Base-by-base conservation (phyloP, 108 stramenopile genomes). In the Thalassiosira profunda region DNA sequence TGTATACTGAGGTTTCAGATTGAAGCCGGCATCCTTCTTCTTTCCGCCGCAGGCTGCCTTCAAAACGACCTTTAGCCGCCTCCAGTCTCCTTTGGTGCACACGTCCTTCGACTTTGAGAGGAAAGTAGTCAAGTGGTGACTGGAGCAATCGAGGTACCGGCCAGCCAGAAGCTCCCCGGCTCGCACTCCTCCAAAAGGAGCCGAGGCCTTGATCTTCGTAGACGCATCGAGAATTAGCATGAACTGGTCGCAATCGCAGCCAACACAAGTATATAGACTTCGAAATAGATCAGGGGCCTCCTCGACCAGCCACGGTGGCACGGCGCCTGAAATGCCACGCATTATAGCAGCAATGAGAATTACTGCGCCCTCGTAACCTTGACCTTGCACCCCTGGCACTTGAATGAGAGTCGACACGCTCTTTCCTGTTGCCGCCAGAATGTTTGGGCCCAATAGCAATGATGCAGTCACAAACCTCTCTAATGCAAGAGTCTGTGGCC, bases 251-350 rank as follows among this genome's bases (percentile, higher is more conserved):
- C 47, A 25, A 34, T 90, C 60, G 23, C 58, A 47, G 9, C 76
- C 80, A 42, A 80, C 37, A 2, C 82, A 83, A 36, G 46, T 41
- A 58, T 54, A 89, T 33, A 94, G 47, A 10, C 85, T 66, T 4
- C 66, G 58, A 23, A 80, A 91, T 12, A 89, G 18, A 0, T 25
- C 34, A 12, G 90, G 93, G 20, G 87, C 61, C 43, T 64, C 68
- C 58, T 94, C 93, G 14, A 94, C 86, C 20, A 76, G 85, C 93
- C 93, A 94, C 12, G 93, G 93, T 8, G 93, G 90, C 1, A 91
- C 56, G 8, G 76, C 77, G 12, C 93, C 93, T 42, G 89, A 85
- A 14, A 76, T 75, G 3, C 81, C 85, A 41, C 93, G 76, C 17
- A 88, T 82, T 11, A 94, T 57, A 9, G 85, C 84, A 20, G 80